Percentiles rank a stretch among this genome's conserved stretches.
phyloP scores from a whole-genome alignment of 768 basidiomycete genomes.

The Tricholoma matsutake region DNA sequence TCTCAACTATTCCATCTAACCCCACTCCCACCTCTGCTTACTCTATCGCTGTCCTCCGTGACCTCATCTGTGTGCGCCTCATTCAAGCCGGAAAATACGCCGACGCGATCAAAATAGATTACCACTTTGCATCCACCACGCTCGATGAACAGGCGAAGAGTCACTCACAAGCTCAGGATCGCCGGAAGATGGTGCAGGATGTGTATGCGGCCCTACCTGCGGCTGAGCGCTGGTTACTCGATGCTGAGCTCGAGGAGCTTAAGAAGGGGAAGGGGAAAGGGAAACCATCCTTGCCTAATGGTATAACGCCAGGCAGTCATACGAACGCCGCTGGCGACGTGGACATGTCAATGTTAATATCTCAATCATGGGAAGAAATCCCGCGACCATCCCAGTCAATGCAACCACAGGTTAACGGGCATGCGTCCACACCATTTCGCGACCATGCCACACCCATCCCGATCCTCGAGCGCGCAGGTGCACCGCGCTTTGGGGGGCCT shows the following conservation, averaged over 20 bases:
- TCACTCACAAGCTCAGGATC: constrained; percentile 41
- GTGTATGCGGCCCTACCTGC: constrained; percentile 60
- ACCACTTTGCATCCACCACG: constrained; percentile 49
- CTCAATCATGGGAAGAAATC: constrained; percentile 65
- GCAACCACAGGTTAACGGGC: constrained; percentile 8
- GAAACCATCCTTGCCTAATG: constrained; percentile 1
- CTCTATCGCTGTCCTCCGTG: constrained; percentile 61
- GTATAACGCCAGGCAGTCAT: constrained; percentile 7
- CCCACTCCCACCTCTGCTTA: constrained; percentile 43
- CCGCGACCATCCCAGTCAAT: constrained; percentile 14
- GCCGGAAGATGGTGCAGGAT: constrained; percentile 69
- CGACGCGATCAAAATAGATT: constrained; percentile 76
- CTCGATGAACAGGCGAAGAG: constrained; percentile 29
- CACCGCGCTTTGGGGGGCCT: constrained; percentile 34
- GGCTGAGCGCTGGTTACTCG: constrained; percentile 61
- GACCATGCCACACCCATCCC: constrained; percentile 14
- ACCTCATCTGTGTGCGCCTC: constrained; percentile 76
- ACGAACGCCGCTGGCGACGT: constrained; percentile 23
- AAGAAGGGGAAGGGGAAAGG: constrained; percentile 5
- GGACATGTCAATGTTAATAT: constrained; percentile 31
- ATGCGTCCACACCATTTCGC: constrained; percentile 15
- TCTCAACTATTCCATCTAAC: not conserved
- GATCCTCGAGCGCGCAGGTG: constrained; percentile 29
- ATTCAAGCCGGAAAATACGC: constrained; percentile 68
- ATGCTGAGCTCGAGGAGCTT: constrained; percentile 49